phyloP scores from a whole-genome alignment of 1,284 basidiomycete genomes.

The Pterulicium gracile region DNA sequence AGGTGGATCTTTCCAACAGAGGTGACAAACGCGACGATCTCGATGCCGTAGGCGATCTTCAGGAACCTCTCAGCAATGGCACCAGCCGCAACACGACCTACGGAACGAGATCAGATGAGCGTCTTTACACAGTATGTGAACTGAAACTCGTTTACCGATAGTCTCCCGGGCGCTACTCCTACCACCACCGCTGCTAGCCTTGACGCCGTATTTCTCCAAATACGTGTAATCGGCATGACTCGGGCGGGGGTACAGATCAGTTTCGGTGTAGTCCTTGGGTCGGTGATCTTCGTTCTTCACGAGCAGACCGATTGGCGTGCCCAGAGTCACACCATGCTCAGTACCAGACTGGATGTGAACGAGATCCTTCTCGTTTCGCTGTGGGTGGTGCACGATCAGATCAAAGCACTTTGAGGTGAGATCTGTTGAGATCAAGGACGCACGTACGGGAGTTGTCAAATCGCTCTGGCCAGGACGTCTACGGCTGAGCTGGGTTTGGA shows the following conservation, averaged over 20 bases:
- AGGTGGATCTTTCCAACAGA: conserved; percentile 92
- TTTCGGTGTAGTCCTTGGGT: conserved; percentile 98
- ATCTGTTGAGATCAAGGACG: too few relatives aligned
- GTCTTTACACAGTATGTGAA: neutral
- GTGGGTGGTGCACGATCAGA: too few relatives aligned
- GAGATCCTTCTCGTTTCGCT: conserved; percentile 96
- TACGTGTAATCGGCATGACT: conserved; percentile 99
- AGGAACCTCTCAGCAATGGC: conserved; percentile 98
- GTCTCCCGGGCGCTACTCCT: conserved; percentile 94
- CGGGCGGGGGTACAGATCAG: conserved; percentile 93
- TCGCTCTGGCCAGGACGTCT: conserved; percentile 94
- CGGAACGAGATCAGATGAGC: conserved; percentile 8
- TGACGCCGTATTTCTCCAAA: conserved; percentile 94
- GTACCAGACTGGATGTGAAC: conserved; percentile 92
- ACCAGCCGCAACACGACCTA: conserved; percentile 93
- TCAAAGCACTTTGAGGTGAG: too few relatives aligned
- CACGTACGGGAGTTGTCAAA: conserved; percentile 86
- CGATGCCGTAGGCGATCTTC: conserved; percentile 78
- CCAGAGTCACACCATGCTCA: conserved; percentile 91
- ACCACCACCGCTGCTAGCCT: conserved; percentile 95
- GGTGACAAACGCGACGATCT: conserved; percentile 95
- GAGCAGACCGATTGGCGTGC: conserved; percentile 92
- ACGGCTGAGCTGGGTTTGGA: conserved; percentile 88
- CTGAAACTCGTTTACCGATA: conserved; percentile 55
- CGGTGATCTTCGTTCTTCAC: conserved; percentile 98